Conservation (phyloP, 2,329 filamentous ascomycete species). For the Colletotrichum trifolii region DNA sequence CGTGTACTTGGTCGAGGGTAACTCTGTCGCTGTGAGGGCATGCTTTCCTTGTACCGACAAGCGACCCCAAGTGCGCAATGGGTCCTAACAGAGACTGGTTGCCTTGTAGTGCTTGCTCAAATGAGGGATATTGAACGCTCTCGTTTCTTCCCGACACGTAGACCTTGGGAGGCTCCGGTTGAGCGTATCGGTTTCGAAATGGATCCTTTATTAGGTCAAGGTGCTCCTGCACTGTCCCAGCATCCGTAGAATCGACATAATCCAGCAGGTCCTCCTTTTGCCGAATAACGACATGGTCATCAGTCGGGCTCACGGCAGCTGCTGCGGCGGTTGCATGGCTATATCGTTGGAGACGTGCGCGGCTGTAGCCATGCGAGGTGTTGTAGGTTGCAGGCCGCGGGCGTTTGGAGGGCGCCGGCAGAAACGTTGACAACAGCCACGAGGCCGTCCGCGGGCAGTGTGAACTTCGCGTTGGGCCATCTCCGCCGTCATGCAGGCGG, state of each 20-base stretch:
- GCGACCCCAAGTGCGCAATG: slow-evolving; percentile 53
- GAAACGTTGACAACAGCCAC: slow-evolving; percentile 57
- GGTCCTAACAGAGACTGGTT: slow-evolving; percentile 48
- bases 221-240: slow-evolving; percentile 63
- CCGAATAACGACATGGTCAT: slow-evolving; percentile 5
- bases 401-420: slow-evolving; percentile 41
- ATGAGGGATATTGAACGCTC: slow-evolving; percentile 59
- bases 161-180: slow-evolving; percentile 59
- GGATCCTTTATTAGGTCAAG: slow-evolving; percentile 64
- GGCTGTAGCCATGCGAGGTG: slow-evolving; percentile 5
- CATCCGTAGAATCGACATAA: slow-evolving; percentile 62
- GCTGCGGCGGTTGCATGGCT: slow-evolving; percentile 35
- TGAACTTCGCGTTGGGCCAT: neutral
- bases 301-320: slow-evolving; percentile 36
- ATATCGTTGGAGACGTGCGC: slow-evolving; percentile 15
- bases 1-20: slow-evolving; percentile 58
- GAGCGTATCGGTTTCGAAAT: slow-evolving; percentile 64
- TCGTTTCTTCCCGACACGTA: slow-evolving; percentile 61
- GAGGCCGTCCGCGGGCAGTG: slow-evolving; percentile 47
- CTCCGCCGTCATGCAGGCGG: slow-evolving; percentile 8
- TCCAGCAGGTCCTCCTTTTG: slow-evolving; percentile 59
- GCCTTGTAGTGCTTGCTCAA: slow-evolving; percentile 50
- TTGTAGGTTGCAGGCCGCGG: slow-evolving; percentile 33
- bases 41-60: slow-evolving; percentile 54
- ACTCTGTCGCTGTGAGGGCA: slow-evolving; percentile 49